Conservation (phyloP, 129 eudicot species). For the Ambrosia artemisiifolia region DNA sequence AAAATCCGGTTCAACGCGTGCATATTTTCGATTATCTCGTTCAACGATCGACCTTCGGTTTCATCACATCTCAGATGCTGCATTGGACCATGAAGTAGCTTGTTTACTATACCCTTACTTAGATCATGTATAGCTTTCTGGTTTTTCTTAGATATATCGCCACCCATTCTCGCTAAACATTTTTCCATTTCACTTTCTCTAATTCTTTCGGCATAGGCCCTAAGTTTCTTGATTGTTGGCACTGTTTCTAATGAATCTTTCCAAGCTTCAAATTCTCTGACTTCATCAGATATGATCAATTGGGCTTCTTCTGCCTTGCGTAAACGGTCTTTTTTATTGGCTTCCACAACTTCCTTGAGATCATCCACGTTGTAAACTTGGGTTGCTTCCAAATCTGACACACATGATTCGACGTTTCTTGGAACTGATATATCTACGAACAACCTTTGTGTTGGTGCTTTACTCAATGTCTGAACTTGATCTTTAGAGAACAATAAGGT, state of each 20-base stretch:
- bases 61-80: conserved; percentile 83
- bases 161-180: conserved; percentile 70
- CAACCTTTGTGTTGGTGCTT: conserved; percentile 40
- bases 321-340: conserved; percentile 75
- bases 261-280: conserved; percentile 70
- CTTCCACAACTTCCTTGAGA: conserved; percentile 68
- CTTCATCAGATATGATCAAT: conserved; percentile 62
- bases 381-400: conserved; percentile 47
- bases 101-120: conserved; percentile 71
- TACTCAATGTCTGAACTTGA: conserved; percentile 36
- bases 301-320: conserved; percentile 81
- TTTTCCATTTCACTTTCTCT: conserved; percentile 75
- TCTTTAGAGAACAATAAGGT: conserved; percentile 56
- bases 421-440: conserved; percentile 83
- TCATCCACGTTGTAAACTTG: conserved; percentile 81
- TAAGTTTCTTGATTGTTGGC: conserved; percentile 81
- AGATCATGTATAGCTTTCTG: conserved; percentile 71
- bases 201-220: conserved; percentile 73
- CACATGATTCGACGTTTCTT: conserved; percentile 66
- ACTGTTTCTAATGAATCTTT: conserved; percentile 92
- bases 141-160: conserved; percentile 45
- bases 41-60: conserved; percentile 41
- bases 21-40: conserved; percentile 76
- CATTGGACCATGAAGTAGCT: conserved; percentile 92
- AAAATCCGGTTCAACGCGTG: conserved; percentile 76